phyloP scores from a whole-genome alignment of 306 rosid genomes.

The Prunus mira region DNA sequence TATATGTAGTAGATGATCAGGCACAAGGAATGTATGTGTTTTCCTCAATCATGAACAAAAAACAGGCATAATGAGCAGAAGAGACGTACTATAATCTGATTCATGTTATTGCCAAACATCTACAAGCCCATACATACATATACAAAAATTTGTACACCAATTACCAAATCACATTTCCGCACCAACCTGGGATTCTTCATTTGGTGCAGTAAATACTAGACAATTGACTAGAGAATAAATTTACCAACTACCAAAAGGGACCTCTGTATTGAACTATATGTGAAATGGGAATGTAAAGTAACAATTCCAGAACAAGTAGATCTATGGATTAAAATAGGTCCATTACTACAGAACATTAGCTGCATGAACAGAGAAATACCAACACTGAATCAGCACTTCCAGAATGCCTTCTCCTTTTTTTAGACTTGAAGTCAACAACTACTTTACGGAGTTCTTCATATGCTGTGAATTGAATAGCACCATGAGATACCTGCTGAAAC shows the following conservation, averaged over 20 bases:
- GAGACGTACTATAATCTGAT: background rate
- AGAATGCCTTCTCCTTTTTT: conserved; percentile 29
- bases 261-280: conserved; percentile 3
- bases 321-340: background rate
- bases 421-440: conserved; percentile 55
- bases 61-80: background rate
- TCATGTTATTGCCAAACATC: background rate
- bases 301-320: background rate
- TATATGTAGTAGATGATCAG: too few species aligned
- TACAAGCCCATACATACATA: background rate
- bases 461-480: conserved; percentile 87
- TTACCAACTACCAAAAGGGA: conserved; percentile 6
- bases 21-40: too few species aligned
- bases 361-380: conserved; percentile 42
- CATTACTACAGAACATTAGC: background rate
- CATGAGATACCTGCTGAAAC: conserved; percentile 92
- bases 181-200: background rate
- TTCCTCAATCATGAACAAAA: too few species aligned
- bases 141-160: background rate
- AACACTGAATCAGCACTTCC: conserved; percentile 44
- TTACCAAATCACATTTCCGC: background rate
- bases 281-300: background rate
- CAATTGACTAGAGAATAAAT: background rate
- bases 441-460: conserved; percentile 82
- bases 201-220: background rate